Conservation (phyloP, 1,284 basidiomycete genomes). For the Trametes polyzona region DNA sequence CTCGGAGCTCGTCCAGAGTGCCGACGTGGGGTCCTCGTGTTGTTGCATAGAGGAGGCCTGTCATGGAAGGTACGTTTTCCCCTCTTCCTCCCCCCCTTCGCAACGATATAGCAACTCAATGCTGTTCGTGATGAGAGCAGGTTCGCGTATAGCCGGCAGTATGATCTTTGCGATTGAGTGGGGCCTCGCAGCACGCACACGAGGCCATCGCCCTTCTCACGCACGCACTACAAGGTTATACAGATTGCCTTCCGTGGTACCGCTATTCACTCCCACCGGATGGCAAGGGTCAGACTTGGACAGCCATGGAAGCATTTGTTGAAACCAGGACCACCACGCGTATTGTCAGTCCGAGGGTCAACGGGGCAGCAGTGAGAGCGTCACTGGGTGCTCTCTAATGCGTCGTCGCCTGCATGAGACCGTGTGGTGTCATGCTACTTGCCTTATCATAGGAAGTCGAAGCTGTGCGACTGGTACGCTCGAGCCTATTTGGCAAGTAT, state of each 20-base stretch:
- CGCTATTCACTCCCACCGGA: neutral
- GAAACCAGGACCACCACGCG: neutral
- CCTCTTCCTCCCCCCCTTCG: neutral
- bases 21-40: neutral
- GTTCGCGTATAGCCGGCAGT: no score
- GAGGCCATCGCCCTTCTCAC: neutral
- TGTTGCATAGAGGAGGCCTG: neutral
- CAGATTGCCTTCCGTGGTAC: neutral
- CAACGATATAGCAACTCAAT: no score
- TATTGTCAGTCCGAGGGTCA: neutral
- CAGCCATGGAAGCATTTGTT: neutral
- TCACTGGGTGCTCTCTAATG: neutral
- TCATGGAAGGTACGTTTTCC: neutral
- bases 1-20: neutral
- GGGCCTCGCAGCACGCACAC: no score
- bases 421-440: no score
- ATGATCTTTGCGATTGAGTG: no score
- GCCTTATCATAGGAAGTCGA: no score
- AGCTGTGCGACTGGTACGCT: no score
- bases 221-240: neutral
- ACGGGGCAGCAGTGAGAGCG: neutral
- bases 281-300: neutral
- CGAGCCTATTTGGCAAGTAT: no score
- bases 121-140: no score
- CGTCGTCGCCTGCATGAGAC: neutral